Evolutionary conservation across 2,329 filamentous ascomycete genomes (phyloP).

Genomic region (Plectosphaerella sp.): DNA sequence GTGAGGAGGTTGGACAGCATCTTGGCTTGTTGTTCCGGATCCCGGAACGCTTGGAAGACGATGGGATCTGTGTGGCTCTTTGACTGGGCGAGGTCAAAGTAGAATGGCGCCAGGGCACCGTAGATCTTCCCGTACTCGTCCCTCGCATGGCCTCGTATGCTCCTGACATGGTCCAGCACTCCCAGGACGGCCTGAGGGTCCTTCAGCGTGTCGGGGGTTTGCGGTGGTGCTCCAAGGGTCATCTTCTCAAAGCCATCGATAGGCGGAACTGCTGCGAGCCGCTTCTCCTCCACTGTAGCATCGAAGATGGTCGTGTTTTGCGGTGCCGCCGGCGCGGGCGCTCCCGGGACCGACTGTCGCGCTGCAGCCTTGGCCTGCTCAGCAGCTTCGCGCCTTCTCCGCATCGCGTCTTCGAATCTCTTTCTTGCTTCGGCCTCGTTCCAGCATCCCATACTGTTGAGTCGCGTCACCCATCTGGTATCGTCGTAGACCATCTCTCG

Average conservation of each 20-base stretch:
- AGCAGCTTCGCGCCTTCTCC: conserved; percentile 53
- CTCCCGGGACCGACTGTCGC: conserved; percentile 9
- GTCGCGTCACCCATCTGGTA: conserved; percentile 82
- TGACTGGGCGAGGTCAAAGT: conserved; percentile 72
- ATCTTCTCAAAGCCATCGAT: conserved; percentile 78
- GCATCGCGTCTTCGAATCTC: conserved; percentile 69
- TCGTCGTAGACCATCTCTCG: conserved; percentile 99
- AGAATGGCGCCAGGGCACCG: conserved; percentile 82
- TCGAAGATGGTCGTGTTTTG: conserved; percentile 66
- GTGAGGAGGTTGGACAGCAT: conserved; percentile 77
- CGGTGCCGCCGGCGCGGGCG: conserved; percentile 17
- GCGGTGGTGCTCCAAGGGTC: conserved; percentile 39
- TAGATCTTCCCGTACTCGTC: conserved; percentile 91
- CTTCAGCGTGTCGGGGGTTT: conserved; percentile 38
- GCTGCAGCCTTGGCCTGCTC: conserved; percentile 21
- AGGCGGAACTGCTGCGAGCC: conserved; percentile 21
- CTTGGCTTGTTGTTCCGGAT: conserved; percentile 85
- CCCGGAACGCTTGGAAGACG: conserved; percentile 80
- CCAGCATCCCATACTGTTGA: conserved; percentile 89
- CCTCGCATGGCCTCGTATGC: conserved; percentile 77
- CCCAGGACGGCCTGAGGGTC: conserved; percentile 64
- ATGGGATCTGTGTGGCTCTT: conserved; percentile 74
- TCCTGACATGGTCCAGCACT: conserved; percentile 67
- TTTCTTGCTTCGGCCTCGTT: conserved; percentile 81
- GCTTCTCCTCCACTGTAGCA: conserved; percentile 56